phyloP scores from a whole-genome alignment of 208 protist species.

The Strigomonas oncopelti region DNA sequence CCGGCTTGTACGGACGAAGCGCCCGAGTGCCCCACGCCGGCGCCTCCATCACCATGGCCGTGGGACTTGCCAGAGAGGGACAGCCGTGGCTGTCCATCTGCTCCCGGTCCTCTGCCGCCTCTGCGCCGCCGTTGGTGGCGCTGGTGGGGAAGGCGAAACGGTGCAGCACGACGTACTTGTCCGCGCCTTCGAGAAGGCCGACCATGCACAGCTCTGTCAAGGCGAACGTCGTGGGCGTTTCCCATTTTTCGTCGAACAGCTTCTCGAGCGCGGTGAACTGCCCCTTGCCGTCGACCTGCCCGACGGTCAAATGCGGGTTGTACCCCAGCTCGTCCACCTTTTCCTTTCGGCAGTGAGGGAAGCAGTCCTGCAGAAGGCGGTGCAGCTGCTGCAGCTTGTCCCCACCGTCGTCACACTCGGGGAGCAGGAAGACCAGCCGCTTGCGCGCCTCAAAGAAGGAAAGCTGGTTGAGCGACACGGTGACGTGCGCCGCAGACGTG shows the following conservation, averaged over 20 bases:
- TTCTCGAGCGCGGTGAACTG: background rate
- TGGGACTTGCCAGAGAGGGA: background rate
- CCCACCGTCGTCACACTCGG: conserved; percentile 4
- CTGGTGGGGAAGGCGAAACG: background rate
- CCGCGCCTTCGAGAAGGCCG: conserved; percentile 3
- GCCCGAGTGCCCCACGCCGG: conserved; percentile 1
- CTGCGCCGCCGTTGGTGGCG: background rate
- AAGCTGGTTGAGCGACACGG: background rate
- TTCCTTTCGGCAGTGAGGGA: conserved; percentile 7
- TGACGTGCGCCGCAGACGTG: background rate
- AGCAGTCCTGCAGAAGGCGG: background rate
- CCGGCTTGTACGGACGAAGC: conserved; percentile 7
- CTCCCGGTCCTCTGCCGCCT: background rate
- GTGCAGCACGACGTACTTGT: conserved; percentile 13
- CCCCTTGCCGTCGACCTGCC: background rate
- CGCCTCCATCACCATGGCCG: conserved; percentile 8
- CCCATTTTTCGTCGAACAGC: conserved; percentile 7
- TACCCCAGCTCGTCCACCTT: background rate
- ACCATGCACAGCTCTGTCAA: conserved; percentile 7
- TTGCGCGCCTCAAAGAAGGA: conserved; percentile 10
- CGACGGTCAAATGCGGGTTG: conserved; percentile 14
- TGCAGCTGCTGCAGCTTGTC: conserved; percentile 2
- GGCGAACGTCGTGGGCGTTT: background rate
- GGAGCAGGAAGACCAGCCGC: conserved; percentile 11
- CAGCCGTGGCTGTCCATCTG: no score